These are phyloP conservation scores for Mangifera indica DNA, from an alignment of 345 rosid genomes.

Conservation along the genomic window DNA sequence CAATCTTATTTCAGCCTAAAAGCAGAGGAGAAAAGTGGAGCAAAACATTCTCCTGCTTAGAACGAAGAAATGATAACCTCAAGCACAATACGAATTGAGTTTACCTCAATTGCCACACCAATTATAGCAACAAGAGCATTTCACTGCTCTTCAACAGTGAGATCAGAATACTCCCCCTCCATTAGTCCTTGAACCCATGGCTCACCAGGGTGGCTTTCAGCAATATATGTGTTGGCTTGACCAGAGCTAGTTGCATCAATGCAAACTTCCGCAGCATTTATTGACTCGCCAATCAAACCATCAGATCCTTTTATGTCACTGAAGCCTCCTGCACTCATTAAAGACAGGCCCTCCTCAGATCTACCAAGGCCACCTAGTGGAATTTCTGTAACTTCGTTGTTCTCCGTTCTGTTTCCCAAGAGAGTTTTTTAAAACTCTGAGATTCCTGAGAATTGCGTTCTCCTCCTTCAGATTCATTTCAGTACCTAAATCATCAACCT, in stretches of 20 bases:
- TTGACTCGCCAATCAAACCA: slow-evolving; percentile 28
- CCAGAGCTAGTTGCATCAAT: no score
- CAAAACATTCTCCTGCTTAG: slow-evolving; percentile 8
- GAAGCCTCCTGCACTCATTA: slow-evolving; percentile 29
- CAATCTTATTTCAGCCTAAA: slow-evolving; percentile 26
- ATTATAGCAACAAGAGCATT: slow-evolving; percentile 69
- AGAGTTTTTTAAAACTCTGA: slow-evolving; percentile 18
- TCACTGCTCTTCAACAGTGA: slow-evolving; percentile 78
- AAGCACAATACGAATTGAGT: slow-evolving; percentile 56
- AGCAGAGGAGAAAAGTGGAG: background rate
- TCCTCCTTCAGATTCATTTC: slow-evolving; percentile 46
- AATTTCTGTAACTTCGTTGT: slow-evolving; percentile 26
- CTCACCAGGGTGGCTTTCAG: slow-evolving; percentile 64
- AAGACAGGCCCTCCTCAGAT: slow-evolving; percentile 29
- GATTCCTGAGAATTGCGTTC: slow-evolving; percentile 34
- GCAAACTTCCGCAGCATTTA: no score
- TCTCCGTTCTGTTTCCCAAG: slow-evolving; percentile 40
- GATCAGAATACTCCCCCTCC: slow-evolving; percentile 78
- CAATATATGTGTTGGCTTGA: slow-evolving; percentile 50
- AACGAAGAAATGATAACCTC: slow-evolving; percentile 47
- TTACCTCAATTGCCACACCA: slow-evolving; percentile 78
- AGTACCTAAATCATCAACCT: slow-evolving; percentile 55
- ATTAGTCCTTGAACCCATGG: slow-evolving; percentile 84
- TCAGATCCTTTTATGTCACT: slow-evolving; percentile 25
- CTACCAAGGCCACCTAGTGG: slow-evolving; percentile 33